Base-by-base conservation (phyloP, 2,329 filamentous ascomycete genomes). In the Zasmidium cellare region DNA sequence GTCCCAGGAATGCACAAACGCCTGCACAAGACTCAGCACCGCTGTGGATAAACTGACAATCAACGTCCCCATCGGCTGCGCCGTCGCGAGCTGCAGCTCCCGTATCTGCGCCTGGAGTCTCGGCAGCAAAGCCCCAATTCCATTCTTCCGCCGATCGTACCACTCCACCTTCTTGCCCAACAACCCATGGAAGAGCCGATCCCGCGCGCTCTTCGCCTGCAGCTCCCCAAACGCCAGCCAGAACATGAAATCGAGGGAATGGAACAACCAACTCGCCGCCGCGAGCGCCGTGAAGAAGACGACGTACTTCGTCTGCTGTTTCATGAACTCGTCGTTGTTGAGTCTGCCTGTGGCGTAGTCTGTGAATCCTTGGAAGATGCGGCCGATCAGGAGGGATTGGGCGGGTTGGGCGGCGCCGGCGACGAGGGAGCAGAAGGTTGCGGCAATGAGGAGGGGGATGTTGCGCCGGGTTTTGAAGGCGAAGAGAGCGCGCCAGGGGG, bases 201-300 rank as follows among this genome's bases (percentile, higher is more conserved):
- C 77, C 3, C 91, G 83, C 6, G 86, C 86, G 48, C 75, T 83
- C 28, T 82, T 83, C 0, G 89, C 91, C 64, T 96, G 91, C 1
- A 91, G 67, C 72, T 97, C 92, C 14, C 92, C 90, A 71, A 94
- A 94, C 0, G 83, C 71, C 25, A 93, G 78, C 86, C 92, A 97
- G 0, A 84, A 72, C 1, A 81, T 80, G 66, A 91, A 87, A 65
- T 91, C 89, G 1, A 81, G 70, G 2, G 84, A 82, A 64, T 89
- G 87, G 16, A 87, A 74, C 0, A 91, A 47, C 85, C 90, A 93
- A 48, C 84, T 86, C 0, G 77, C 82, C 0, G 78, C 71, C 0
- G 88, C 91, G 0, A 96, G 72, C 0, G 78, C 80, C 0, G 85
- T 74, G 46, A 96, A 75, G 23, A 85, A 81, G 23, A 87, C 64